Percentiles rank a stretch among this genome's conserved stretches.
phyloP scores from a whole-genome alignment of 2,329 filamentous ascomycete genomes.

The Paracorniculantispora psalliotae region DNA sequence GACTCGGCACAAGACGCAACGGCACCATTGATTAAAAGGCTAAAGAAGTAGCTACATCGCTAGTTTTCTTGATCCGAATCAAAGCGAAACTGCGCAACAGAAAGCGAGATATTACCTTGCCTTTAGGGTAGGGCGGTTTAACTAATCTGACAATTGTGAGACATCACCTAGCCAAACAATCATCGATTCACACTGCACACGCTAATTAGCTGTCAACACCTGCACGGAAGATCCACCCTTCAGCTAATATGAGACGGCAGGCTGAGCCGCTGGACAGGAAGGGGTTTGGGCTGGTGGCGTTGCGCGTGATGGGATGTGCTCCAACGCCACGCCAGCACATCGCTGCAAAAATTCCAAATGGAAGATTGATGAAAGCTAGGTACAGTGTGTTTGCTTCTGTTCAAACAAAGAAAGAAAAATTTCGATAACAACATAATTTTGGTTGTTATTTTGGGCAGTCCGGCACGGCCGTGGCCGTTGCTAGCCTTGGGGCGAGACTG shows the following conservation, averaged over 20 bases:
- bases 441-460: neutral
- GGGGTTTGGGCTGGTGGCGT: neutral
- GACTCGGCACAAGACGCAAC: neutral
- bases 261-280: neutral
- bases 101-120: neutral
- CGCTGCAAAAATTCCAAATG: neutral
- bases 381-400: too few relatives aligned
- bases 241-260: neutral
- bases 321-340: neutral
- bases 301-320: slow-evolving; percentile 1
- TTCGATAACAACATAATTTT: neutral
- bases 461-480: neutral
- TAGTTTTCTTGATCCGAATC: neutral
- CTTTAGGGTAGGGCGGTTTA: neutral
- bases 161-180: neutral
- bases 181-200: neutral
- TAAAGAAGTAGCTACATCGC: neutral
- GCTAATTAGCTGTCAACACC: neutral
- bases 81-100: neutral
- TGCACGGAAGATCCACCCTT: neutral
- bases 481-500: neutral
- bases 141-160: neutral
- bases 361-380: neutral
- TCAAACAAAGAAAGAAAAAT: too few relatives aligned
- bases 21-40: neutral